Evolutionary conservation across 2,329 filamentous ascomycete species (phyloP), one percentile per base, ranked within the genome.

Genomic region (Verticillium nonalfalfae): DNA sequence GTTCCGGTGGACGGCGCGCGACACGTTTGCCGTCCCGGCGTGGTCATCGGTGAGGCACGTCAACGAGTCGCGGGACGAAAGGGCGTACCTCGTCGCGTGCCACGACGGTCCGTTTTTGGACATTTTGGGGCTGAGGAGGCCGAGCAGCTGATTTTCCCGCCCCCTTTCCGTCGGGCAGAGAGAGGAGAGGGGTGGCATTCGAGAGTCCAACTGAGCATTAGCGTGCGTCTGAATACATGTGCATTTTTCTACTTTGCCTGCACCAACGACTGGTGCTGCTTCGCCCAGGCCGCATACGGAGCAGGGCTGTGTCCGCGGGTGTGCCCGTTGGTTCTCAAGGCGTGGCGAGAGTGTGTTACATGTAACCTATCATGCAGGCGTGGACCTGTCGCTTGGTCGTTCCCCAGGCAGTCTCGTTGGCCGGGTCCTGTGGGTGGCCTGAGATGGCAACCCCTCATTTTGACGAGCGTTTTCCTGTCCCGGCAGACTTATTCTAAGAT

Each of bases 21-120:
- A 85, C 66, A 84, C 81, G 0, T 85, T 85, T 67, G 80, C 77
- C 33, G 72, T 85, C 1, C 82, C 83, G 0, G 71, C 81, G 0
- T 85, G 82, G 82, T 75, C 79, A 35, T 74, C 70, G 61, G 76
- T 81, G 50, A 74, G 79, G 66, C 81, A 84, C 66, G 71, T 78
- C 1, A 75, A 76, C 40, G 68, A 70, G 57, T 70, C 69, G 0
- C 21, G 55, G 0, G 68, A 60, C 0, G 66, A 70, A 11, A 63
- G 62, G 18, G 73, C 73, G 2, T 76, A 76, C 14, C 62, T 76
- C 0, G 70, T 76, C 1, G 74, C 71, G 0, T 67, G 71, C 6
- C 70, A 73, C 11, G 75, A 77, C 45, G 65, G 69, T 9, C 74
- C 74, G 0, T 68, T 76, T 2, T 60, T 76, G 4, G 71, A 72